Base-by-base conservation (phyloP, 768 basidiomycete genomes). In the Flagelloscypha sp. region DNA sequence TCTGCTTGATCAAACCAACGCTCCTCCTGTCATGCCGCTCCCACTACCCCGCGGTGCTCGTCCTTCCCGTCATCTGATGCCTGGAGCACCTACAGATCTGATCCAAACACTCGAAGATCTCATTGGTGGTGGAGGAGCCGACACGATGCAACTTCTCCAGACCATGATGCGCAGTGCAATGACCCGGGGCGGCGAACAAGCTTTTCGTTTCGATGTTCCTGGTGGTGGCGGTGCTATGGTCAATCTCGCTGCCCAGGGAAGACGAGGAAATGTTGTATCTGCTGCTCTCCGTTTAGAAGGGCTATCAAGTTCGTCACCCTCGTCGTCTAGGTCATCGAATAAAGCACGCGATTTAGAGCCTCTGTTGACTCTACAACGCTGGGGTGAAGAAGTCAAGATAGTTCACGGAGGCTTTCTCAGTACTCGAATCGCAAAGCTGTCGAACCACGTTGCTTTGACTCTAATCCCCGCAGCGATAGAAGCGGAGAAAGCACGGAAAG, bases 351-450 rank as follows among this genome's bases (percentile, higher is more conserved):
- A 77, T 29, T 79, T 89, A 32, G 79, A 84, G 21, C 88, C 90
- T 2, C 59, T 87, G 36, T 66, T 84, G 7, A 94, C 92, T 1
- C 52, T 80, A 20, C 84, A 88, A 48, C 74, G 93, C 38, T 97
- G 93, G 93, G 63, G 73, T 1, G 90, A 94, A 52, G 92, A 94
- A 55, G 77, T 75, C 41, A 86, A 84, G 50, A 78, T 86, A 21
- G 59, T 86, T 16, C 79, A 89, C 38, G 81, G 84, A 11, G 77
- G 78, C 44, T 82, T 83, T 40, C 73, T 79, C 7, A 56, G 69
- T 8, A 79, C 84, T 38, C 72, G 88, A 13, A 65, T 76, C 13
- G 65, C 57, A 16, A 84, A 76, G 46, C 51, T 95, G 10, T 62
- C 66, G 18, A 81, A 82, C 46, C 86, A 92, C 49, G 62, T 89